A percentile compares a stretch with the other conserved stretches of the same genome.
Conservation (phyloP, 2,329 filamentous ascomycete species). For the Hansfordia pulvinata region DNA sequence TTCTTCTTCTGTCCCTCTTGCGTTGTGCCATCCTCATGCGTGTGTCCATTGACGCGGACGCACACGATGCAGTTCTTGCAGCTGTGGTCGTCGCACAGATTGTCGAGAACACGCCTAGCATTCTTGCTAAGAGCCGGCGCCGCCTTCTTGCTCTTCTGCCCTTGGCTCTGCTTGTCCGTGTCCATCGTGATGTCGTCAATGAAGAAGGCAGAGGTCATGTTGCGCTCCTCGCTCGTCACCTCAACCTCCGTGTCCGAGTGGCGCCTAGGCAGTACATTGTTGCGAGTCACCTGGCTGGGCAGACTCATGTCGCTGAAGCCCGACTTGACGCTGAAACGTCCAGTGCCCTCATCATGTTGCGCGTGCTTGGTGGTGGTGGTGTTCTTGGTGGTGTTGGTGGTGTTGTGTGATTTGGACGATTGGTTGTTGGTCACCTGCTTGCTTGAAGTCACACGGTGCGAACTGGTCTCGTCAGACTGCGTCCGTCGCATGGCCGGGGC, state of each 20-base stretch:
- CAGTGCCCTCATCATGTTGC: conserved; percentile 16
- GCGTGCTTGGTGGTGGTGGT: conserved; percentile 13
- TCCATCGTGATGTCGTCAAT: conserved; percentile 44
- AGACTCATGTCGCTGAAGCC: conserved; percentile 17
- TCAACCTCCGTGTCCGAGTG: conserved; percentile 15
- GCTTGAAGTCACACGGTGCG: too few relatives aligned
- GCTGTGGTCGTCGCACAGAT: conserved; percentile 35
- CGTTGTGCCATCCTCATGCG: conserved; percentile 16
- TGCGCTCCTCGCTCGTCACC: conserved; percentile 26
- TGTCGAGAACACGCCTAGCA: conserved; percentile 37
- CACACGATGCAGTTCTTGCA: conserved; percentile 45
- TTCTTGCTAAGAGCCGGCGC: conserved; percentile 35
- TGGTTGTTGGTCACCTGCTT: too few relatives aligned
- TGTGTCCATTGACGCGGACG: conserved; percentile 32
- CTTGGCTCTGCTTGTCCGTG: conserved; percentile 20
- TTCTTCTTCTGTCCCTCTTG: conserved; percentile 34
- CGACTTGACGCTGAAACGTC: conserved; percentile 20
- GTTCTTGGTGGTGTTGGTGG: conserved; percentile 13
- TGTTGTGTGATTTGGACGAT: too few relatives aligned
- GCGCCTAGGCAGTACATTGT: conserved; percentile 8
- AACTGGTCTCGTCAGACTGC: conserved; percentile 7
- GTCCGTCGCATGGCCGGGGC: conserved; percentile 9
- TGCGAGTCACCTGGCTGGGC: conserved; percentile 11
- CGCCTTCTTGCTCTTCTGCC: conserved; percentile 9
- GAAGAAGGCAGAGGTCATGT: conserved; percentile 46